phyloP scores from a whole-genome alignment of 2,329 filamentous ascomycete genomes.

The Grosmannia penicillata region DNA sequence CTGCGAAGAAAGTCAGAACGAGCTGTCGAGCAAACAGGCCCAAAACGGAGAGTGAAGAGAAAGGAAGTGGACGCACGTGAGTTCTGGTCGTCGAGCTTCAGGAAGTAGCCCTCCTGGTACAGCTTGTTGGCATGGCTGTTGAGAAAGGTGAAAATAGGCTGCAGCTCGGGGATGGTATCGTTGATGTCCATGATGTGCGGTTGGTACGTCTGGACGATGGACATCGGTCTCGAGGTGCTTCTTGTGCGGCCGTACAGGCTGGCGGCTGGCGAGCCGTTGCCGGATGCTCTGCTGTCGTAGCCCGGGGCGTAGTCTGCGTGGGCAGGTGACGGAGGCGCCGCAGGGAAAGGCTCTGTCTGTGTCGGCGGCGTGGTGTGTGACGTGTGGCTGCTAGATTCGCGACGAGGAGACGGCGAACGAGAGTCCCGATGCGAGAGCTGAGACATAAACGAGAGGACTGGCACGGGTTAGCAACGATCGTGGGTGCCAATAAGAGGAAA shows the following conservation, averaged over 20 bases:
- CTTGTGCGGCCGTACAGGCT: conserved; percentile 27
- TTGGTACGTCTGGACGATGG: conserved; percentile 75
- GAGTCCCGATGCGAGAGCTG: conserved; percentile 39
- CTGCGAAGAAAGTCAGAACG: too few relatives aligned
- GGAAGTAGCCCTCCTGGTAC: conserved; percentile 94
- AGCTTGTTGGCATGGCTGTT: conserved; percentile 94
- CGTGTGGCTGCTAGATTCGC: too few relatives aligned
- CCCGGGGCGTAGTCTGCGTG: conserved; percentile 25
- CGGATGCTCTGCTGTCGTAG: conserved; percentile 7
- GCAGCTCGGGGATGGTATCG: conserved; percentile 82
- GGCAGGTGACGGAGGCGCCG: conserved; percentile 13
- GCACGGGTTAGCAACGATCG: too few relatives aligned
- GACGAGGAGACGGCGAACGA: conserved; percentile 26
- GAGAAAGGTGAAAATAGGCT: conserved; percentile 84
- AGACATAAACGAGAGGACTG: conserved; percentile 83
- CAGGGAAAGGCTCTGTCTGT: conserved; percentile 8
- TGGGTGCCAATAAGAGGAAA: too few relatives aligned
- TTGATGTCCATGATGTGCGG: conserved; percentile 75
- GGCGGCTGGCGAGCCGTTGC: conserved; percentile 25
- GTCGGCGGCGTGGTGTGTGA: too few relatives aligned
- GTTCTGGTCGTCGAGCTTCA: conserved; percentile 93
- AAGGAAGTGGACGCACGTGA: conserved; percentile 48
- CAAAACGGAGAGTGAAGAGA: neutral
- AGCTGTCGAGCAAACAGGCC: conserved; percentile 9
- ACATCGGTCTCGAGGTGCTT: conserved; percentile 55